phyloP scores from a whole-genome alignment of 345 rosid species.

The Pelargonium nanum region DNA sequence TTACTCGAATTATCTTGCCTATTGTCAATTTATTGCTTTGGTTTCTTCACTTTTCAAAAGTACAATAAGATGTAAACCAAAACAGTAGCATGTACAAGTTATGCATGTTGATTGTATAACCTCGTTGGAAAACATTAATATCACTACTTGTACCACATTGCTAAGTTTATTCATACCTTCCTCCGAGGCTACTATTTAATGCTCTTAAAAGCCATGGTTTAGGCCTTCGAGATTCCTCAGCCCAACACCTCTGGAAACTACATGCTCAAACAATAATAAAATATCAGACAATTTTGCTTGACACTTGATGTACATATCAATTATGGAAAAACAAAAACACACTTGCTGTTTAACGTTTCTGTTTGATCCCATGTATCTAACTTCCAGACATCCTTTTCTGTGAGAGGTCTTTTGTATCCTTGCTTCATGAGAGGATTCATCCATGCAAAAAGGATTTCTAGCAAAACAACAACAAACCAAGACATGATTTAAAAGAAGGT shows the following conservation, averaged over 20 bases:
- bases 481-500: neutral
- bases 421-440: constrained; percentile 77
- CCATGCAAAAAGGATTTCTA: constrained; percentile 71
- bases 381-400: constrained; percentile 92
- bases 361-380: constrained; percentile 88
- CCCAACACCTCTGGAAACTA: constrained; percentile 87
- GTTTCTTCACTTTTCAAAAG: neutral
- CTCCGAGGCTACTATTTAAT: constrained; percentile 71
- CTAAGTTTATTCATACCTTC: constrained; percentile 39
- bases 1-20: no score
- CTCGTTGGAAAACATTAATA: constrained; percentile 1
- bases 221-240: constrained; percentile 54
- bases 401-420: constrained; percentile 81
- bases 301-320: constrained; percentile 9
- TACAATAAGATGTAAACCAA: neutral
- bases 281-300: constrained; percentile 5
- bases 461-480: constrained; percentile 7
- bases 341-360: constrained; percentile 68
- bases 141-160: constrained; percentile 3
- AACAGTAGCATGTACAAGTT: neutral
- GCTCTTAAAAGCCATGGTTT: constrained; percentile 96
- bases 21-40: neutral
- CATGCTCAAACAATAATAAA: constrained; percentile 16
- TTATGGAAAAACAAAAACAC: constrained; percentile 11
- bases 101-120: neutral